phyloP scores from a whole-genome alignment of 2,329 filamentous ascomycete genomes.

The Conoideocrella luteorostrata region DNA sequence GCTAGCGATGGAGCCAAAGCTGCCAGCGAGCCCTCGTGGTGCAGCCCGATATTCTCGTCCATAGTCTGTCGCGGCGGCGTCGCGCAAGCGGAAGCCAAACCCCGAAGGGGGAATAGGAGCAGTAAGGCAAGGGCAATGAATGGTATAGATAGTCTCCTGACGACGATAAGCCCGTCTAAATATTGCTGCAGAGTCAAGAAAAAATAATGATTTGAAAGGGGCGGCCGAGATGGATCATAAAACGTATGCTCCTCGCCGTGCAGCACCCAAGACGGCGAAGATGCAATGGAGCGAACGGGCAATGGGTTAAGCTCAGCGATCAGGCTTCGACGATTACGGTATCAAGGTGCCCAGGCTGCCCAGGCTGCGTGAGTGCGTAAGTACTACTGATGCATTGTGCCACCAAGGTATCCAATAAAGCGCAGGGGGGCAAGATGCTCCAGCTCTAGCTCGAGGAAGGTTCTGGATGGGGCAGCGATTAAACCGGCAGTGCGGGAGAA shows the following conservation, averaged over 20 bases:
- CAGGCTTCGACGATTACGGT: constrained; percentile 6
- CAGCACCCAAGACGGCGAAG: background rate
- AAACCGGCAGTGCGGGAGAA: too few relatives aligned
- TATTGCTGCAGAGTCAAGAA: background rate
- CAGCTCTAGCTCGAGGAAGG: too few relatives aligned
- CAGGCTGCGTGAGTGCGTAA: background rate
- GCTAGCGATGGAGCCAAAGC: constrained; percentile 25
- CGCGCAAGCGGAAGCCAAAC: constrained; percentile 2
- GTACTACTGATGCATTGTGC: background rate
- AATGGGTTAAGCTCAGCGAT: background rate
- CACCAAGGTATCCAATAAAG: too few relatives aligned
- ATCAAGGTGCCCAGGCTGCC: too few relatives aligned
- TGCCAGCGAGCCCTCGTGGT: constrained; percentile 22
- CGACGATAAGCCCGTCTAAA: background rate
- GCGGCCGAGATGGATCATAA: background rate
- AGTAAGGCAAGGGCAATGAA: background rate
- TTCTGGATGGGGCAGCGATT: too few relatives aligned
- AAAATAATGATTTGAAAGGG: too few relatives aligned
- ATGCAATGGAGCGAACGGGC: background rate
- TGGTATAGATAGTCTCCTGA: background rate
- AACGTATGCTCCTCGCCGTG: background rate
- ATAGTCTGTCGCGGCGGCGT: constrained; percentile 17
- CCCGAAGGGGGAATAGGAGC: background rate
- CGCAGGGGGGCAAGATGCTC: too few relatives aligned
- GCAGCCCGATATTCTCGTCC: constrained; percentile 33